phyloP scores from a whole-genome alignment of 2,329 filamentous ascomycete species.

The Colletotrichum noveboracense region DNA sequence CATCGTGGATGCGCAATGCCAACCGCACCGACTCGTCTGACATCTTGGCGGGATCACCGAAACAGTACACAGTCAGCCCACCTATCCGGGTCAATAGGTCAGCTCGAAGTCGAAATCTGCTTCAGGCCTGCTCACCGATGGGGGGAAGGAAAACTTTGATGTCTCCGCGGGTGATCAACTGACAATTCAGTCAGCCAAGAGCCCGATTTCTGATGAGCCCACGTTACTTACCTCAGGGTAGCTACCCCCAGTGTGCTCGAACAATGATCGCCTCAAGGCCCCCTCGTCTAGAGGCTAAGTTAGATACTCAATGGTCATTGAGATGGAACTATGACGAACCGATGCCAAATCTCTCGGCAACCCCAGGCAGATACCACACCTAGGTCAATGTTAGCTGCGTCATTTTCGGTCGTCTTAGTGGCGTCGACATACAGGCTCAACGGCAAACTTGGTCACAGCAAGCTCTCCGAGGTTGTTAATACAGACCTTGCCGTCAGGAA shows the following conservation, averaged over 20 bases:
- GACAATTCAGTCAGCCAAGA: slow-evolving; percentile 26
- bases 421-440: slow-evolving; percentile 78
- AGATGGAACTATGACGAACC: slow-evolving; percentile 49
- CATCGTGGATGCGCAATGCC: slow-evolving; percentile 80
- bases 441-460: slow-evolving; percentile 94
- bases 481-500: slow-evolving; percentile 86
- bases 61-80: slow-evolving; percentile 94
- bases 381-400: slow-evolving; percentile 23
- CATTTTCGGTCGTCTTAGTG: slow-evolving; percentile 8
- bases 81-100: slow-evolving; percentile 43
- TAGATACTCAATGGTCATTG: slow-evolving; percentile 21
- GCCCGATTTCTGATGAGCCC: background rate
- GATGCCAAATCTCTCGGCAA: slow-evolving; percentile 93
- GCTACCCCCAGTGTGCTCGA: slow-evolving; percentile 94
- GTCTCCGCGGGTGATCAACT: slow-evolving; percentile 89
- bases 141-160: slow-evolving; percentile 96
- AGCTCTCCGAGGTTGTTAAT: slow-evolving; percentile 86
- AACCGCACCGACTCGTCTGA: slow-evolving; percentile 82
- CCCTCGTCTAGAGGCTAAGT: slow-evolving; percentile 70
- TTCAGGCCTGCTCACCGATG: slow-evolving; percentile 63
- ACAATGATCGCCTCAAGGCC: slow-evolving; percentile 82
- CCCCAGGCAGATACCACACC: slow-evolving; percentile 83
- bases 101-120: background rate
- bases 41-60: slow-evolving; percentile 94
- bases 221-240: slow-evolving; percentile 74